Percentiles rank a stretch among this genome's conserved stretches.
Conservation (phyloP, 257 asterid species). For the Nicotiana obtusifolia region DNA sequence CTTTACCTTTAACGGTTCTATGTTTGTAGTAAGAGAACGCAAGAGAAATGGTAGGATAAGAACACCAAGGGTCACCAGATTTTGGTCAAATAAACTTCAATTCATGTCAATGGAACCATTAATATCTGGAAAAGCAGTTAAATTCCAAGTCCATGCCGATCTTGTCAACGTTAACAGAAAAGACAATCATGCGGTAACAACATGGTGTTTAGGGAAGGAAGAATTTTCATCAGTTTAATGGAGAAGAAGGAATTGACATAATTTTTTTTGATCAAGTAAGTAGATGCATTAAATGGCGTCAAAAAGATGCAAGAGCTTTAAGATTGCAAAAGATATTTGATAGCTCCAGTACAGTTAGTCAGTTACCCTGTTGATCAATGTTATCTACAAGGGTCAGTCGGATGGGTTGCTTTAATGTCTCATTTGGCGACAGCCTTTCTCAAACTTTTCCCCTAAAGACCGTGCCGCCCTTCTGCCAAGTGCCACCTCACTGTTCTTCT, state of each 20-base stretch:
- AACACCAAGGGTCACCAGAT: neutral
- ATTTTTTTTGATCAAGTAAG: neutral
- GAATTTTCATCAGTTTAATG: neutral
- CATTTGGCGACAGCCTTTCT: neutral
- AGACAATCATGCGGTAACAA: neutral
- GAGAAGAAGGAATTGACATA: neutral
- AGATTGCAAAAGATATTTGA: too few relatives aligned
- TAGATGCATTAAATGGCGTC: neutral
- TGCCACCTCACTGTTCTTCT: neutral
- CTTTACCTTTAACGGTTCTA: neutral
- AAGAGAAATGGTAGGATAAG: neutral
- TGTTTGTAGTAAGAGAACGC: neutral
- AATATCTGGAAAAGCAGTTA: neutral
- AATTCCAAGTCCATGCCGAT: neutral
- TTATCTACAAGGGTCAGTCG: neutral
- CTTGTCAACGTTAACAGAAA: neutral
- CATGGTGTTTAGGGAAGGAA: neutral
- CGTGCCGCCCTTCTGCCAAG: neutral
- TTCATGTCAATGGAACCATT: neutral
- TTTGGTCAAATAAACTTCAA: neutral
- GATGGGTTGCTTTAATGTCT: neutral
- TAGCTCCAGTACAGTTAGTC: too few relatives aligned
- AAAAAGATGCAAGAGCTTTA: too few relatives aligned
- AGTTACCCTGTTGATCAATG: too few relatives aligned
- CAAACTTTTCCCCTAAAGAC: neutral